Evolutionary conservation across 805 yeast genomes (phyloP), one percentile per base, ranked within the genome.

Genomic region (Candida stauntonica): DNA sequence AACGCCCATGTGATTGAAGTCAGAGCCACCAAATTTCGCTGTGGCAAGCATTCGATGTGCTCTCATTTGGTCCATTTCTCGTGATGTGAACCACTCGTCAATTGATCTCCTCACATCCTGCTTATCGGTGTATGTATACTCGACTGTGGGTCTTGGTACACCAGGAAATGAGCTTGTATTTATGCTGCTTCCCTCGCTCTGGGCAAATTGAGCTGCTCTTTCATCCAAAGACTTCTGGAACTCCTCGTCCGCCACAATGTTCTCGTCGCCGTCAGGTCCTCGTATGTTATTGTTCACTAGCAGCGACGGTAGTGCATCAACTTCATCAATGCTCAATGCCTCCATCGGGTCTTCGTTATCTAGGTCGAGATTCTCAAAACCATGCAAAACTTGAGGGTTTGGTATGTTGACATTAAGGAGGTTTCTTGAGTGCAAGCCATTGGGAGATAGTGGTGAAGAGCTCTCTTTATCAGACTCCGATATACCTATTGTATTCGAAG

Each of bases 71-170:
- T 7, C 13, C 30, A 47, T 32, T 29, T 66, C 70, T 4, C 57
- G 46, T 2, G 52, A 29, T 3, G 63, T 50, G 45, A 71, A 74
- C 79, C 79, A 73, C 26, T 70, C 68, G 8, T 66, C 62, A 13
- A 74, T 35, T 45, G 78, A 83, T 1, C 56, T 55, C 12, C 44
- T 42, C 14, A 74, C 53, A 2, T 52, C 41, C 11, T 63, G 60
- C 1, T 53, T 49, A 35, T 72, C 76, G 5, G 54, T 33, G 41
- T 63, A 66, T 4, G 59, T 52, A 59, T 72, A 79, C 5, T 66
- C 58, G 5, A 78, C 53, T 19, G 63, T 64, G 0, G 79, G 76
- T 38, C 58, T 61, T 13, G 66, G 54, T 2, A 58, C 41, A 1
- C 59, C 52, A 12, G 58, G 62, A 28, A 60, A 52, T 3, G 54